Conservation (phyloP, 768 basidiomycete genomes). For the Exsudoporus frostii region DNA sequence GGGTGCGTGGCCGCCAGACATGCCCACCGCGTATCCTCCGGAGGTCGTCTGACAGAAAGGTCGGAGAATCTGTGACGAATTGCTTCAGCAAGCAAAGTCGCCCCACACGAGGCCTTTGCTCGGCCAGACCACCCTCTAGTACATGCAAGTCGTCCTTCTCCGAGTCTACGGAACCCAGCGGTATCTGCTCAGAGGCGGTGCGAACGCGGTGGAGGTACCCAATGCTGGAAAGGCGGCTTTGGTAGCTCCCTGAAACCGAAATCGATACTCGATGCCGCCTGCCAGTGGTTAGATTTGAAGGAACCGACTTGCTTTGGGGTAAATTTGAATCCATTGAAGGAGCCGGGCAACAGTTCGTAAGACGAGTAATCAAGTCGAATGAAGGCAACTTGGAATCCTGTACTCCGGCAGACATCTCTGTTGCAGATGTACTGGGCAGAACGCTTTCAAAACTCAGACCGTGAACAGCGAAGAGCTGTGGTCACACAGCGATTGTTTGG, state of each 20-base stretch:
- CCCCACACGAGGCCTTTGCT: conserved; percentile 15
- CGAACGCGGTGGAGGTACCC: conserved; percentile 41
- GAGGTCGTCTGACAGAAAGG: conserved; percentile 27
- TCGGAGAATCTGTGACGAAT: conserved; percentile 22
- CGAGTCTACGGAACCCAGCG: not conserved
- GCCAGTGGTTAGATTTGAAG: conserved; percentile 14
- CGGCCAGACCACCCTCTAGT: conserved; percentile 18
- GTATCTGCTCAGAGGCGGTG: conserved; percentile 24
- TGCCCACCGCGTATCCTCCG: conserved; percentile 22
- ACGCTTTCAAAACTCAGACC: conserved; percentile 2
- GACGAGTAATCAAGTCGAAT: not conserved
- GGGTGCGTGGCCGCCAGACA: conserved; percentile 30
- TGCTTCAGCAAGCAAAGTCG: conserved; percentile 27
- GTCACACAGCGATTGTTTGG: not conserved
- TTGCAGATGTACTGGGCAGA: not conserved
- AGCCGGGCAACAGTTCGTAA: not conserved
- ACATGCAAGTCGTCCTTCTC: conserved; percentile 11
- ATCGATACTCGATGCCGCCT: conserved; percentile 22
- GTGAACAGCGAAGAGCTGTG: not conserved
- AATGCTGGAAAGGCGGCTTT: conserved; percentile 43
- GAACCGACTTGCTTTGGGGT: conserved; percentile 27
- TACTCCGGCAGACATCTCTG: not conserved
- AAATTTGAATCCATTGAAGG: conserved; percentile 15
- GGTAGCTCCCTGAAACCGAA: conserved; percentile 41
- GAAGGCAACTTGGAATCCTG: not conserved